Base-by-base conservation (phyloP, 768 basidiomycete species). In the Rubroboletus pulcherrimus region DNA sequence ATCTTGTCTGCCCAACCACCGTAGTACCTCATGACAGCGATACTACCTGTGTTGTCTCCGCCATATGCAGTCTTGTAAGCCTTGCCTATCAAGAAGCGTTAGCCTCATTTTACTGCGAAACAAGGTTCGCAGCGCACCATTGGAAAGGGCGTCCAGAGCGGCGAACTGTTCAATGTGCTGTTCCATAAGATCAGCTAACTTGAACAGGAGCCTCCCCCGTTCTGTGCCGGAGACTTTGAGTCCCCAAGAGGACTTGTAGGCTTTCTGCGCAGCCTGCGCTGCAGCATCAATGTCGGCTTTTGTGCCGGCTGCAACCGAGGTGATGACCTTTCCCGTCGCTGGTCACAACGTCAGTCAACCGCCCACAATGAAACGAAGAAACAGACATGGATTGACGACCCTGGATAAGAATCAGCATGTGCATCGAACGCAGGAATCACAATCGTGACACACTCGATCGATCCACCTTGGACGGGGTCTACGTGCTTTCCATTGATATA, bases 401-500 rank as follows among this genome's bases (percentile, higher is more conserved):
- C 81, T 85, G 64, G 9, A 30, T 19, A 10, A 43, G 11, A 40
- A 49, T 64, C 11, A 55, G 63, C n/a, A 11, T 19, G 19, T n/a
- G 15, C 3, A 26, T 29, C 9, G 5, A 29, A 38, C 24, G 31
- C 17, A 19, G 9, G 29, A 41, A 37, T 24, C 9, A 15, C 4
- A 7, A 12, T 29, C 2, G 34, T 7, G 7, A 73, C 84, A 65
- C 59, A 88, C 87, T 87, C 85, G 63, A 89, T 84, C 30, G 78
- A 78, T 24, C 74, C 78, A 15, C 76, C 75, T 9, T 79, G 73
- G 14, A 76, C 74, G 31, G 82, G 80, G 43, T 82, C 81, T 17
- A 84, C 78, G 40, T 61, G 49, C 34, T 64, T 47, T 57, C 84
- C 83, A 63, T 81, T 75, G 65, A 91, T 91, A 75, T 85, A 91